Evolutionary conservation across 192 early-diverging fungal genomes (phyloP).

Genomic region (Lobosporangium transversale): DNA sequence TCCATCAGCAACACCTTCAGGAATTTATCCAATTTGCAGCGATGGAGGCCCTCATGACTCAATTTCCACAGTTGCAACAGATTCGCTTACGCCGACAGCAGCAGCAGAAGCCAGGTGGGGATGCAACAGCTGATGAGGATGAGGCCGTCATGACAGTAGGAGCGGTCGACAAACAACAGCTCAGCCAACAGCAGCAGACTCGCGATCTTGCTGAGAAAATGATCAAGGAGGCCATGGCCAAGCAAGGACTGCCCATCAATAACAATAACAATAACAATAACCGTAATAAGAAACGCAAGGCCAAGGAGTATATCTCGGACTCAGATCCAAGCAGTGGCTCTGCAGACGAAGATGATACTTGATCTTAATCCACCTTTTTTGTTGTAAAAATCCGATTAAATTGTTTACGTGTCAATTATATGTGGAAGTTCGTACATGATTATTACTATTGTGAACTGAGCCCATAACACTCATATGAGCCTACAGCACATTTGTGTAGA

Average conservation of each 20-base stretch:
- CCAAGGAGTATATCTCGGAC: slow-evolving; percentile 4
- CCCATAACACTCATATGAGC: too few relatives aligned
- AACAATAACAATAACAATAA: background rate
- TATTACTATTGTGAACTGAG: too few relatives aligned
- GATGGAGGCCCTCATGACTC: slow-evolving; percentile 4
- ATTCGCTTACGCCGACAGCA: background rate
- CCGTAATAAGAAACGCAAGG: background rate
- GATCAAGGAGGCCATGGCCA: background rate
- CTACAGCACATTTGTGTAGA: too few relatives aligned
- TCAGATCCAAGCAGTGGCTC: background rate
- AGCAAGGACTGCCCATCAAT: background rate
- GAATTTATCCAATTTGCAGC: background rate
- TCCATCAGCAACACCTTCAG: background rate
- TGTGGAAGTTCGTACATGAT: too few relatives aligned
- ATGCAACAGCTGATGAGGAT: background rate
- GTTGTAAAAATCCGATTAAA: too few relatives aligned
- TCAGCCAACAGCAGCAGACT: slow-evolving; percentile 1
- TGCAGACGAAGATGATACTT: slow-evolving; percentile 16
- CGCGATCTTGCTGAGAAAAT: slow-evolving; percentile 15
- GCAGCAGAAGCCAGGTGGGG: background rate
- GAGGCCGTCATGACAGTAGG: background rate
- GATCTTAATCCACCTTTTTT: too few relatives aligned
- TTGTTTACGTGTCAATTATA: too few relatives aligned
- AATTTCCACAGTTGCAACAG: slow-evolving; percentile 3
- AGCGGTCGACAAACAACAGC: background rate